Conservation (phyloP, 805 yeast species). For the Pichia thaimueangensis region DNA sequence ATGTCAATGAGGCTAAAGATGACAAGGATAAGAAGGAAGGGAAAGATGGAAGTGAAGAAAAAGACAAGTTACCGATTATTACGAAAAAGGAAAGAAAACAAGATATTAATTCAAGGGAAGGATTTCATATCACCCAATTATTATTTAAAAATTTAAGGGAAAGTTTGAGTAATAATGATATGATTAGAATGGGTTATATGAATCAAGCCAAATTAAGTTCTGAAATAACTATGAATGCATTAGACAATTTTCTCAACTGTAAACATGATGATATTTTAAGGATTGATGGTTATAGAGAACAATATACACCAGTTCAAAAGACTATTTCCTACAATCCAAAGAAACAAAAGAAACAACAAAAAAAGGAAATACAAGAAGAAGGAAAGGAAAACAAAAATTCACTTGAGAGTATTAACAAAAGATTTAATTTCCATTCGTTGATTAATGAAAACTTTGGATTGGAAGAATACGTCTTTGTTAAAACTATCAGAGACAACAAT, state of each 20-base stretch:
- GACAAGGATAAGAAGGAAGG: neutral
- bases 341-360: neutral
- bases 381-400: neutral
- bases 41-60: neutral
- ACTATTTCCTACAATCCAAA: slow-evolving; percentile 6
- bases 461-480: slow-evolving; percentile 29
- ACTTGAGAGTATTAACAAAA: neutral
- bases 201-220: slow-evolving; percentile 1
- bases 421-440: slow-evolving; percentile 18
- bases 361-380: neutral
- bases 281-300: slow-evolving; percentile 12
- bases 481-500: slow-evolving; percentile 33
- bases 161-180: neutral
- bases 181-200: slow-evolving; percentile 1
- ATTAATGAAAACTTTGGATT: slow-evolving; percentile 15
- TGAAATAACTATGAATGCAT: slow-evolving; percentile 2
- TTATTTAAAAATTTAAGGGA: neutral
- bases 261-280: slow-evolving; percentile 8
- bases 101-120: neutral
- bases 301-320: slow-evolving; percentile 4
- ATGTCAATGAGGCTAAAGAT: neutral
- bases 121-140: slow-evolving; percentile 1
- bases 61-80: neutral
- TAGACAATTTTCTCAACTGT: slow-evolving; percentile 9
- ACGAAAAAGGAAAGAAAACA: neutral